Conservation (phyloP, 257 asterid genomes). For the Anisodus tanguticus region DNA sequence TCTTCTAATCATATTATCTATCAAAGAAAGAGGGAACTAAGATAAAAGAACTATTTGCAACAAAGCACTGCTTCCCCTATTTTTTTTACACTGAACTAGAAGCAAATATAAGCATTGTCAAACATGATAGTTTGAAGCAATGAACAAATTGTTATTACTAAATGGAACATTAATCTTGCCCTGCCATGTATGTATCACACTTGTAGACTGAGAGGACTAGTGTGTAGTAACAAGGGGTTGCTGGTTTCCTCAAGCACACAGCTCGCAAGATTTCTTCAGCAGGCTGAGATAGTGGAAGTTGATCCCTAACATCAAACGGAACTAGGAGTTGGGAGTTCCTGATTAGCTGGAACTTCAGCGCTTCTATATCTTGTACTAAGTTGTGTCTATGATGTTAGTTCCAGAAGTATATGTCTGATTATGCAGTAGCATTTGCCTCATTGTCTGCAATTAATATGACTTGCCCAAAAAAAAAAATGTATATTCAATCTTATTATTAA, state of each 20-base stretch:
- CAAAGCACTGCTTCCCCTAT: constrained; percentile 4
- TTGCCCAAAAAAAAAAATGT: background rate
- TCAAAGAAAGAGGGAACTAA: background rate
- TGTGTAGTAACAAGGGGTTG: background rate
- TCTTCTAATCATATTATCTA: background rate
- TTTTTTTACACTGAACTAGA: constrained; percentile 10
- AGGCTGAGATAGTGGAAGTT: constrained; percentile 15
- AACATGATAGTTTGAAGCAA: background rate
- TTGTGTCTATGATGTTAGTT: constrained; percentile 3
- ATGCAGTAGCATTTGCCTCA: background rate
- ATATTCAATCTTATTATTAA: background rate
- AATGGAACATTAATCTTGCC: background rate
- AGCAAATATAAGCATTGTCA: background rate
- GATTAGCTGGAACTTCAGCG: background rate
- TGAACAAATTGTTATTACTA: background rate
- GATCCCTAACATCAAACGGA: constrained; percentile 26
- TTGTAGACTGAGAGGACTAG: constrained; percentile 21
- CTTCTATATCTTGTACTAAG: constrained; percentile 14
- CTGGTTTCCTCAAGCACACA: constrained; percentile 19
- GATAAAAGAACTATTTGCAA: constrained; percentile 4
- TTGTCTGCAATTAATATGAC: background rate
- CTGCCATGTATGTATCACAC: background rate
- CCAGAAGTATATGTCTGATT: constrained; percentile 15
- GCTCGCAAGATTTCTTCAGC: background rate
- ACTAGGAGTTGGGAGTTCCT: background rate